Evolutionary conservation across 148 eudicot genomes (phyloP).

Genomic region (Rhododendron ovatum): DNA sequence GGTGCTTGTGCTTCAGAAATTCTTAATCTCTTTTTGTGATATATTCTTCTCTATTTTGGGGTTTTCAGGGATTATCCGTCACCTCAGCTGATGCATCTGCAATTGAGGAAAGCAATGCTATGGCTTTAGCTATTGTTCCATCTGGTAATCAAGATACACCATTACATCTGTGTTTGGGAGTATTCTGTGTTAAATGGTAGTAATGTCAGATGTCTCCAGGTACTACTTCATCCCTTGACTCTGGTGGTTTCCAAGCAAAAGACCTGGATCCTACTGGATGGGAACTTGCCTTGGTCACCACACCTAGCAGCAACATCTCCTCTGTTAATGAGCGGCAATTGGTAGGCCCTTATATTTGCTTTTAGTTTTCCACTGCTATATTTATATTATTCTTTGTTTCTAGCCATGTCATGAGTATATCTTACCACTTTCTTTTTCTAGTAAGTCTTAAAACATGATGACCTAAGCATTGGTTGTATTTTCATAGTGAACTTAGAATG

Average conservation of each 20-base stretch:
- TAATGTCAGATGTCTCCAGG: background rate
- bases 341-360: conserved; percentile 34
- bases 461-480: background rate
- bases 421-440: background rate
- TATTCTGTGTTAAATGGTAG: background rate
- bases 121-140: conserved; percentile 88
- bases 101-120: conserved; percentile 88
- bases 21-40: background rate
- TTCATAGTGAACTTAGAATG: background rate
- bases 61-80: conserved; percentile 64
- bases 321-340: conserved; percentile 67
- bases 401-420: background rate
- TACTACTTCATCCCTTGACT: conserved; percentile 16
- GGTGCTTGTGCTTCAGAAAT: background rate
- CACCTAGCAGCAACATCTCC: conserved; percentile 78
- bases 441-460: background rate
- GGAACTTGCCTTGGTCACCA: conserved; percentile 93
- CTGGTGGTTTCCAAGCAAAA: conserved; percentile 30
- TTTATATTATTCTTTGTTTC: background rate
- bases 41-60: background rate
- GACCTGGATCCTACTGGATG: conserved; percentile 89
- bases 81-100: conserved; percentile 53
- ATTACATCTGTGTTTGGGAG: background rate
- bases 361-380: background rate
- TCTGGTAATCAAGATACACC: conserved; percentile 41